phyloP scores from a whole-genome alignment of 441 rosid genomes.

The Populus hybrid region DNA sequence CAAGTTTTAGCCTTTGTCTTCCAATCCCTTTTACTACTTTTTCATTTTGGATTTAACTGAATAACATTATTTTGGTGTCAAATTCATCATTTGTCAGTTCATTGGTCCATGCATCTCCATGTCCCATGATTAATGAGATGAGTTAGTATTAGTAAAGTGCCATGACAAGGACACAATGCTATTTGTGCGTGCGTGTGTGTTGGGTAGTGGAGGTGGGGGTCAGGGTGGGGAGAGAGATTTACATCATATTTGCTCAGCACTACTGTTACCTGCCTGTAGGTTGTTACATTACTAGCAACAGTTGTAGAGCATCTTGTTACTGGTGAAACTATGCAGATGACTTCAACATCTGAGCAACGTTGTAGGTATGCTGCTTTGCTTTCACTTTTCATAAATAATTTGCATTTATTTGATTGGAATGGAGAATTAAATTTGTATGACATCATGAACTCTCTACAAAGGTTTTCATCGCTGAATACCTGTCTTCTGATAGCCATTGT shows the following conservation, averaged over 20 bases:
- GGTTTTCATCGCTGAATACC: no score
- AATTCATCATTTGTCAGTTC: neutral
- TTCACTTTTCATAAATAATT: neutral
- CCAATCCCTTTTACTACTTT: neutral
- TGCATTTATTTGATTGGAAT: no score
- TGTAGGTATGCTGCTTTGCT: slow-evolving; percentile 56
- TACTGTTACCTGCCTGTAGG: slow-evolving; percentile 45
- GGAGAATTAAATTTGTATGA: no score
- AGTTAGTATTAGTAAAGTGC: neutral
- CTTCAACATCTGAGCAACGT: slow-evolving; percentile 67
- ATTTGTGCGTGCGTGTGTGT: neutral
- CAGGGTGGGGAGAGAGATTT: no score
- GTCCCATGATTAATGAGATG: neutral
- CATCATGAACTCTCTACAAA: no score
- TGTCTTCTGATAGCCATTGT: no score
- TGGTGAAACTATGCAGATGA: slow-evolving; percentile 98
- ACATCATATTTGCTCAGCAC: neutral
- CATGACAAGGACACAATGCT: neutral
- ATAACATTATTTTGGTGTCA: neutral
- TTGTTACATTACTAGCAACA: slow-evolving; percentile 80
- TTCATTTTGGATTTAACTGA: neutral
- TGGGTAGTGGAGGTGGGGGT: neutral
- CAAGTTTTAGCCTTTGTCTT: neutral
- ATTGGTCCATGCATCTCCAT: neutral
- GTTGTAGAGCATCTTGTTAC: slow-evolving; percentile 96